phyloP scores from a whole-genome alignment of 352 stramenopile genomes.

The Globisporangium sylvaticum region DNA sequence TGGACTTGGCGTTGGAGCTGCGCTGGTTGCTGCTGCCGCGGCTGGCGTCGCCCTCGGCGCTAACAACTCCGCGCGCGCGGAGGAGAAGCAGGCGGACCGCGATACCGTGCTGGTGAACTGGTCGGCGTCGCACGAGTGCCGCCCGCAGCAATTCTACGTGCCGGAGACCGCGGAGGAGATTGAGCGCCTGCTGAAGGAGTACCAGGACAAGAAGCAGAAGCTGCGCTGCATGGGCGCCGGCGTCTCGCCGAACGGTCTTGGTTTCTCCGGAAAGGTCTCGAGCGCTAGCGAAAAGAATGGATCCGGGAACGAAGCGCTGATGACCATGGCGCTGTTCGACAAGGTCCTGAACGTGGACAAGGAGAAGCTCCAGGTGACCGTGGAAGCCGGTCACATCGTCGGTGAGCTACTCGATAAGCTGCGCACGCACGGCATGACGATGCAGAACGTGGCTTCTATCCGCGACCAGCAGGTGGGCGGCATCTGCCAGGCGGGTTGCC shows the following conservation, averaged over 20 bases:
- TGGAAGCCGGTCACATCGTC: slow-evolving; percentile 78
- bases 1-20: slow-evolving; percentile 2
- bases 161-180: slow-evolving; percentile 73
- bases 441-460: slow-evolving; percentile 98
- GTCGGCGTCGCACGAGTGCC: slow-evolving; percentile 77
- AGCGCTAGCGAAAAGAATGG: slow-evolving; percentile 12
- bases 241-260: slow-evolving; percentile 96
- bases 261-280: slow-evolving; percentile 61
- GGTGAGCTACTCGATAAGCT: slow-evolving; percentile 75
- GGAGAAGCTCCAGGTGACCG: slow-evolving; percentile 89
- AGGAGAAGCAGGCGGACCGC: slow-evolving; percentile 27
- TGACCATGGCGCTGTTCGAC: slow-evolving; percentile 93
- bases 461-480: slow-evolving; percentile 97
- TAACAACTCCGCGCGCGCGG: slow-evolving; percentile 5
- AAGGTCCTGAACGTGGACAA: slow-evolving; percentile 89
- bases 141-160: slow-evolving; percentile 57
- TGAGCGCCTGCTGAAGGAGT: slow-evolving; percentile 48
- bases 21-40: slow-evolving; percentile 17
- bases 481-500: slow-evolving; percentile 93
- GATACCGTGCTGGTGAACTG: slow-evolving; percentile 79
- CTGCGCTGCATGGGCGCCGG: slow-evolving; percentile 94
- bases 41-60: slow-evolving; percentile 16
- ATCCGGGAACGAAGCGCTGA: slow-evolving; percentile 61
- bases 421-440: slow-evolving; percentile 87
- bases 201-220: slow-evolving; percentile 68